Base-by-base conservation (phyloP, 2,329 filamentous ascomycete genomes). In the Fusarium keratoplasticum region DNA sequence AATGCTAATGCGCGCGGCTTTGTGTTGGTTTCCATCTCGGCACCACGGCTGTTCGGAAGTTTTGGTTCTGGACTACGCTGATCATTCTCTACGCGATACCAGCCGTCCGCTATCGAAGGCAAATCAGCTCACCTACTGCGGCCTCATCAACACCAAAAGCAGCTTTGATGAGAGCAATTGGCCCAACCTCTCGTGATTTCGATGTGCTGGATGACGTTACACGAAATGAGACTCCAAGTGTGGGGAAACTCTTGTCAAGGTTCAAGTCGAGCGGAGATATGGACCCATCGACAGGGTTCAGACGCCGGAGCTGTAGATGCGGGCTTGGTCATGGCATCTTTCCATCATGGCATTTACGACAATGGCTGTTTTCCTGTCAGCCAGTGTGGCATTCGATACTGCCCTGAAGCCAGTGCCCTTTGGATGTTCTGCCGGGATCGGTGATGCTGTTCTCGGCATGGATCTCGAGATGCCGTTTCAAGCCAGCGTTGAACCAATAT, bases 181-280 rank as follows among this genome's bases (percentile, higher is more conserved):
- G 59, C 35, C 72, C 50, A 72, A 58, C 69, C 60, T 67, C 66
- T 70, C 29, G 62, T 59, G 52, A 67, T 62, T 55, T 57, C 40
- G 42, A 33, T 25, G 33, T 60, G 61, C 66, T 55, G 52, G 60
- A 74, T 72, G 72, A 70, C 55, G 72, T 75, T 75, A 44, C 63
- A 75, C 61, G 44, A 60, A 59, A 74, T 74, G 68, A 72, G 61
- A 70, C 50, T 47, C 60, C 50, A 44, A 61, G 50, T 75, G 69
- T 75, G 69, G 69, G 66, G 72, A 74, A 67, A 57, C 27, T 33
- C 54, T 61, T 52, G 42, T 69, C 72, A 61, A 61, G 59, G 72
- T 62, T 70, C 61, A 60, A 57, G 61, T 64, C 38, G 44, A 64
- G 69, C 69, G 61, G 68, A 69, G 69, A 58, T 47, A 40, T 40